These are phyloP conservation scores for Solanum hybrid DNA, from an alignment of 305 asterid genomes.

Conservation along the genomic window DNA sequence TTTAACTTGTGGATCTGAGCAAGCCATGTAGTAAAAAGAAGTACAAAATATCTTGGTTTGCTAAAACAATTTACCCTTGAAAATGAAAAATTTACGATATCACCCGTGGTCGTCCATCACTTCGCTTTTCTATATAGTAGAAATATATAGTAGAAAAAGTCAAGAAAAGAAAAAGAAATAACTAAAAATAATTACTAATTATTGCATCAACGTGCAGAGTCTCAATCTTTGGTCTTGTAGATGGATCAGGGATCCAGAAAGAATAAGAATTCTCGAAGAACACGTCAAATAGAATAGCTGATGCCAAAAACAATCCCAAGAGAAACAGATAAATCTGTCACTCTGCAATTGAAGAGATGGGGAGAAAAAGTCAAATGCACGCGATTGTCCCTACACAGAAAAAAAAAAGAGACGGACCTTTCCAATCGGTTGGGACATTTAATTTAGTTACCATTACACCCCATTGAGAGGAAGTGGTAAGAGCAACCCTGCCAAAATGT, in stretches of 20 bases:
- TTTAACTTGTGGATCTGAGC: background rate
- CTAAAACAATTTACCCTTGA: too few relatives aligned
- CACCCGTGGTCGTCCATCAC: background rate
- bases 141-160: too few relatives aligned
- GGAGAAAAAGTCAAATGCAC: background rate
- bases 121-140: background rate
- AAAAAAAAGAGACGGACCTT: slow-evolving; percentile 39
- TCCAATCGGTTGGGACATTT: slow-evolving; percentile 83
- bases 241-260: slow-evolving; percentile 81
- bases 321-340: slow-evolving; percentile 82
- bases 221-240: slow-evolving; percentile 37
- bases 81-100: too few relatives aligned
- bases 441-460: slow-evolving; percentile 77
- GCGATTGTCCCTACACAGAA: background rate
- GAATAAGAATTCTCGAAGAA: slow-evolving; percentile 80
- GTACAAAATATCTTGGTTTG: too few relatives aligned
- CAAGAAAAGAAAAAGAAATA: too few relatives aligned
- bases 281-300: slow-evolving; percentile 52
- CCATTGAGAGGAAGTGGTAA: slow-evolving; percentile 78
- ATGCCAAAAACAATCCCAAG: slow-evolving; percentile 75
- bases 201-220: slow-evolving; percentile 35
- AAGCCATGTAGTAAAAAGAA: background rate
- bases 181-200: too few relatives aligned
- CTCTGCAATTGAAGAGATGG: slow-evolving; percentile 38
- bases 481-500: slow-evolving; percentile 53